These are phyloP conservation scores for Vaccinium darrowii DNA, from an alignment of 148 eudicot species.

Conservation along the genomic window DNA sequence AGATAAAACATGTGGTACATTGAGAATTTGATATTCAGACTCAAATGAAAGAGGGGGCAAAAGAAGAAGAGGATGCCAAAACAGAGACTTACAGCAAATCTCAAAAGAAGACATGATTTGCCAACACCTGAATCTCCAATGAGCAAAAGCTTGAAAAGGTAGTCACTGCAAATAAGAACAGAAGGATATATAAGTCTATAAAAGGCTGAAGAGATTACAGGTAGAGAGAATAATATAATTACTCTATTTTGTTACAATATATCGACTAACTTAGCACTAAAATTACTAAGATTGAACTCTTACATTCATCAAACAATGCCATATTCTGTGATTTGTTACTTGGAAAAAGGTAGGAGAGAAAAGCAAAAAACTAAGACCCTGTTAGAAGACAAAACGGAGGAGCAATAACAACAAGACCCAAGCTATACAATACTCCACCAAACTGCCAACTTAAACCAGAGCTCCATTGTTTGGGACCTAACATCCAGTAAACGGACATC, in stretches of 20 bases:
- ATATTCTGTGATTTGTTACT: neutral
- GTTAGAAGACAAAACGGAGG: neutral
- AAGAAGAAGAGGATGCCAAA: neutral
- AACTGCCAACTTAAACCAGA: neutral
- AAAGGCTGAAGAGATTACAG: neutral
- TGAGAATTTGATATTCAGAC: neutral
- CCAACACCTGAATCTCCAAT: slow-evolving; percentile 72
- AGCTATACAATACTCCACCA: neutral
- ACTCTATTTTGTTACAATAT: neutral
- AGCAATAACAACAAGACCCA: neutral
- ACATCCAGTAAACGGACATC: neutral
- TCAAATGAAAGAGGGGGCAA: neutral
- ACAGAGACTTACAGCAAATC: slow-evolving; percentile 55
- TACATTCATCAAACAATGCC: neutral
- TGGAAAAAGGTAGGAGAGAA: neutral
- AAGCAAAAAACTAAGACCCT: neutral
- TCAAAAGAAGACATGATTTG: slow-evolving; percentile 61
- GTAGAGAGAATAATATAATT: neutral
- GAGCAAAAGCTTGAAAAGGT: slow-evolving; percentile 62
- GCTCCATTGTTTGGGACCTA: neutral
- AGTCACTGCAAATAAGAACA: slow-evolving; percentile 40
- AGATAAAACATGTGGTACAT: neutral
- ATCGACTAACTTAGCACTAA: neutral
- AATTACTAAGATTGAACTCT: neutral
- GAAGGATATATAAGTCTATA: neutral